Conservation (phyloP, 805 yeast genomes). For the Candida rishiriensis region DNA sequence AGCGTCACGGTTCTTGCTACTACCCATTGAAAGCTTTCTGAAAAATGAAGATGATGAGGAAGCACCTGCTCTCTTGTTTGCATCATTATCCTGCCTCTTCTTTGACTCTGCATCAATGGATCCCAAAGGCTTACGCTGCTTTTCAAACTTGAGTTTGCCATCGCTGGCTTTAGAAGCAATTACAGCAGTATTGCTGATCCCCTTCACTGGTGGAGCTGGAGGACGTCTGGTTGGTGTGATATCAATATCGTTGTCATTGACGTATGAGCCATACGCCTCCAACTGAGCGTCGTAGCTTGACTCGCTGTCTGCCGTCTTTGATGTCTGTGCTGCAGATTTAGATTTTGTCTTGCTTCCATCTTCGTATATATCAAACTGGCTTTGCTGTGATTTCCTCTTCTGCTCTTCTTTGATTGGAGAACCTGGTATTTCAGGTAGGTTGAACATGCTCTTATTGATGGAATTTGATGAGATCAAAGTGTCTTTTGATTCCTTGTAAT, state of each 20-base stretch:
- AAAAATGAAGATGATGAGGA: slow-evolving; percentile 27
- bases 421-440: slow-evolving; percentile 44
- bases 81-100: slow-evolving; percentile 10
- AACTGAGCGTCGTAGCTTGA: not conserved
- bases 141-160: slow-evolving; percentile 12
- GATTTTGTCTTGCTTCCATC: slow-evolving; percentile 11
- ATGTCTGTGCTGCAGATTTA: not conserved
- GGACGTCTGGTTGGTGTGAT: slow-evolving; percentile 5
- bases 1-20: slow-evolving; percentile 27
- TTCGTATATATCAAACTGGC: slow-evolving; percentile 22
- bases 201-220: slow-evolving; percentile 4
- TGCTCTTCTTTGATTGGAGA: slow-evolving; percentile 31
- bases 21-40: slow-evolving; percentile 49
- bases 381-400: slow-evolving; percentile 16
- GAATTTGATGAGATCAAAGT: slow-evolving; percentile 38
- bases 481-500: slow-evolving; percentile 31
- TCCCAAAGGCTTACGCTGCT: slow-evolving; percentile 25
- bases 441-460: slow-evolving; percentile 37
- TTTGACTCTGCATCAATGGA: slow-evolving; percentile 14
- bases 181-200: slow-evolving; percentile 1
- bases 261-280: slow-evolving; percentile 1
- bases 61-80: slow-evolving; percentile 14
- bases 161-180: slow-evolving; percentile 10
- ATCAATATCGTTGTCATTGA: not conserved
- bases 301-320: not conserved